Evolutionary conservation across 2,329 filamentous ascomycete genomes (phyloP).

Genomic region (Trichoderma atroviride): DNA sequence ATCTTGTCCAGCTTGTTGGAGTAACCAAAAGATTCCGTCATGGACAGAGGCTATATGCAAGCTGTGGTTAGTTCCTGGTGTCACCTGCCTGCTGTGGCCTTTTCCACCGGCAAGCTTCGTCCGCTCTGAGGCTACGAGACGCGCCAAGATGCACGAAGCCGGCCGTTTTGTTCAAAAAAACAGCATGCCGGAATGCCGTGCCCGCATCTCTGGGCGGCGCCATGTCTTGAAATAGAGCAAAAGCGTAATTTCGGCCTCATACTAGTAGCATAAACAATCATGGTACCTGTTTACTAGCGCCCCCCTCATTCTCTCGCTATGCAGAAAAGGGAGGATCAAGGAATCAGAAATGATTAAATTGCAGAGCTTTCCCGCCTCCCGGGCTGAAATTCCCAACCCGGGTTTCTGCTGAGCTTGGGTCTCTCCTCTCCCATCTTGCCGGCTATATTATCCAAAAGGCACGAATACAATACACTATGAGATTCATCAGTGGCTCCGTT

Average conservation of each 20-base stretch:
- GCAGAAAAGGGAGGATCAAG: background rate
- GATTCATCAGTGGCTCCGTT: background rate
- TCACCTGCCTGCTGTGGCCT: conserved; percentile 28
- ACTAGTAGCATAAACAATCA: background rate
- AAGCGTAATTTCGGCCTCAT: conserved; percentile 10
- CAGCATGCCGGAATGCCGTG: conserved; percentile 8
- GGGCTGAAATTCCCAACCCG: background rate
- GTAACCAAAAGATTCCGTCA: conserved; percentile 17
- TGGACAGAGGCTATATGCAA: conserved; percentile 7
- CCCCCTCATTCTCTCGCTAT: conserved; percentile 11
- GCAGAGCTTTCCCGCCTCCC: background rate
- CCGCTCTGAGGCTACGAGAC: conserved; percentile 3
- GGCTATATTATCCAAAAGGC: background rate
- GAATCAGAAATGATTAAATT: conserved; percentile 21
- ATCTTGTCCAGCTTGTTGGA: background rate
- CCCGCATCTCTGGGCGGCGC: conserved; percentile 15
- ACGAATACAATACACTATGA: conserved; percentile 6
- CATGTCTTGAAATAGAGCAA: conserved; percentile 23
- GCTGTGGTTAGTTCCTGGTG: conserved; percentile 12
- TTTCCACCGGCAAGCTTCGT: conserved; percentile 14
- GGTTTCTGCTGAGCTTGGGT: background rate
- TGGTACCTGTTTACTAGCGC: background rate
- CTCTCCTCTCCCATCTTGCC: background rate
- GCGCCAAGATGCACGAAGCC: conserved; percentile 5
- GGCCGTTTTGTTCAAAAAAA: background rate